These are phyloP conservation scores for Exserohilum rostratum DNA, from an alignment of 2,329 filamentous ascomycete species.

Conservation along the genomic window DNA sequence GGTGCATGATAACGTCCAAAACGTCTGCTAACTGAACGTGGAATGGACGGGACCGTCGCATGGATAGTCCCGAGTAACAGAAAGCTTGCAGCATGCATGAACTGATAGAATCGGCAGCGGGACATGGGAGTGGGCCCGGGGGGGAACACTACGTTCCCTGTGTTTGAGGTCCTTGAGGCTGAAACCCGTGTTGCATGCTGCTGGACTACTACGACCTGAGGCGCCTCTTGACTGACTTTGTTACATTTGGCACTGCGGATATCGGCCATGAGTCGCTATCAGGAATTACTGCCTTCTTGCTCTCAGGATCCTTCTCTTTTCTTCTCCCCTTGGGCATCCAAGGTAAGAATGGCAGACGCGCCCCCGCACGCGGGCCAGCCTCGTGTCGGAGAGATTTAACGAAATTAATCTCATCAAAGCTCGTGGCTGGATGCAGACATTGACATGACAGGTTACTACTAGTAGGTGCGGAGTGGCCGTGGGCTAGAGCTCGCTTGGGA, in stretches of 20 bases:
- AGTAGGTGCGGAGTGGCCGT: neutral
- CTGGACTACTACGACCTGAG: constrained; percentile 8
- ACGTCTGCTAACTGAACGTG: constrained; percentile 5
- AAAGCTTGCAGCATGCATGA: constrained; percentile 18
- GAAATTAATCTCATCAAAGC: neutral
- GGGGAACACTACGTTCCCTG: constrained; percentile 14
- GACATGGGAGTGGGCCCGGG: constrained; percentile 8
- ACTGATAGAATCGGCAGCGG: constrained; percentile 15
- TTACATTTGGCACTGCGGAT: neutral
- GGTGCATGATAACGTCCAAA: constrained; percentile 12
- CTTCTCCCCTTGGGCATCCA: no score
- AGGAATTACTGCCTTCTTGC: neutral
- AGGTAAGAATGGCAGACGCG: no score
- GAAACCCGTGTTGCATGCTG: constrained; percentile 24
- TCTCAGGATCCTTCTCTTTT: neutral
- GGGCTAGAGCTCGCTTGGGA: neutral
- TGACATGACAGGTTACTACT: neutral
- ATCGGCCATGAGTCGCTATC: neutral
- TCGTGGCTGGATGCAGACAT: neutral
- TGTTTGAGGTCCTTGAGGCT: constrained; percentile 33
- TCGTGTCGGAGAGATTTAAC: neutral
- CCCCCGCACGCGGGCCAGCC: no score
- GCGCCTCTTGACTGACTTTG: constrained; percentile 5
- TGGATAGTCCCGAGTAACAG: constrained; percentile 5
- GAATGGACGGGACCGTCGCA: neutral